These are phyloP conservation scores for Tirmania nivea DNA, from an alignment of 495 filamentous ascomycete species.

Conservation along the genomic window DNA sequence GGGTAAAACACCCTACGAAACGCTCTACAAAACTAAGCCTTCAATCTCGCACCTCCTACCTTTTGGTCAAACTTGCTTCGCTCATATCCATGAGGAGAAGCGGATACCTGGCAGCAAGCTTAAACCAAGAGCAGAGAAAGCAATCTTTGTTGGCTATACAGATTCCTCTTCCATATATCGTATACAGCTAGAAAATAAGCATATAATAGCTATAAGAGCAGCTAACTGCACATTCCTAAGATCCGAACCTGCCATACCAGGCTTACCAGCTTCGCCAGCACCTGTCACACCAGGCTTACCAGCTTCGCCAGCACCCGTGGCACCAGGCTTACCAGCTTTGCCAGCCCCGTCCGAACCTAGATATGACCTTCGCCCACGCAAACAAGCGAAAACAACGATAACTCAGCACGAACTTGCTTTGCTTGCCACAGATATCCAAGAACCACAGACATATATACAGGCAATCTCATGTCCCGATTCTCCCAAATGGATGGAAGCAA, in stretches of 20 bases:
- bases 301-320: no score
- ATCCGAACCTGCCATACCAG: no score
- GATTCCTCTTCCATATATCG: background rate
- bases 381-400: no score
- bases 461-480: background rate
- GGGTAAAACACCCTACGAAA: background rate
- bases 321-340: no score
- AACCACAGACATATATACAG: background rate
- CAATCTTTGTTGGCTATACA: background rate
- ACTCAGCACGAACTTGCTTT: no score
- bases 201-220: no score
- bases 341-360: no score
- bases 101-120: background rate
- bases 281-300: no score
- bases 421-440: background rate
- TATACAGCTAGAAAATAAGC: no score
- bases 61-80: background rate
- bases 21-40: background rate
- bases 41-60: background rate
- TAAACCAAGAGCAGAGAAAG: background rate
- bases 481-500: background rate
- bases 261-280: no score
- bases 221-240: no score
- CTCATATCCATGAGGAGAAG: background rate
- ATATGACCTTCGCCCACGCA: no score